These are phyloP conservation scores for Capillidium rhysosporum DNA, from an alignment of 371 early-diverging fungal genomes.

Conservation along the genomic window DNA sequence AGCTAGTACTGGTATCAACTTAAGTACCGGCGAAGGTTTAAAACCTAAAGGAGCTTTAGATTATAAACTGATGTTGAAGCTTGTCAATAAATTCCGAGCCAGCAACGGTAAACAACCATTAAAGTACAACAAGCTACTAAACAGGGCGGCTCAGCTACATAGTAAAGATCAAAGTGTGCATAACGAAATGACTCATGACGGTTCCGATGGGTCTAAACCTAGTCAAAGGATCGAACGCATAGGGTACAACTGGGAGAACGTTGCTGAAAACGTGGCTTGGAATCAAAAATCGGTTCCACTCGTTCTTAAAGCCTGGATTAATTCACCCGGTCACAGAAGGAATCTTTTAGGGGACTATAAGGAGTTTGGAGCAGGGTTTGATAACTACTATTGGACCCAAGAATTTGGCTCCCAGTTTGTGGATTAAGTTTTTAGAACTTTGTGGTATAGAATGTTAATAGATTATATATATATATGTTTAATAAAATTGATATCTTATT, in stretches of 20 bases:
- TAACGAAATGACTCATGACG: constrained; percentile 15
- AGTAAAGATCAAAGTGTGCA: constrained; percentile 13
- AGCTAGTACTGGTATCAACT: too few relatives aligned
- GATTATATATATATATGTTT: too few relatives aligned
- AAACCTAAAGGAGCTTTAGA: not conserved
- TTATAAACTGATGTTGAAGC: not conserved
- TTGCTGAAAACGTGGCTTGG: constrained; percentile 22
- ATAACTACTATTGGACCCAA: constrained; percentile 1
- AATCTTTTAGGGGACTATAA: constrained; percentile 15
- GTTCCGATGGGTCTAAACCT: constrained; percentile 10
- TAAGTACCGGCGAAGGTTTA: too few relatives aligned
- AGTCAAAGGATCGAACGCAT: constrained; percentile 8
- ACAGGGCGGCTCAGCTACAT: constrained; percentile 13
- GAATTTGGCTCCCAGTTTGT: not conserved
- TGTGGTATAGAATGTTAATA: too few relatives aligned
- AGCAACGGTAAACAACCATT: not conserved
- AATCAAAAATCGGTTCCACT: not conserved
- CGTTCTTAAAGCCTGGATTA: constrained; percentile 19
- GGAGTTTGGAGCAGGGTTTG: constrained; percentile 3
- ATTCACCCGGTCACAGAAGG: constrained; percentile 20
- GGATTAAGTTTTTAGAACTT: not conserved
- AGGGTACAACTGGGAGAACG: constrained; percentile 9
- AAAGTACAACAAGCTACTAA: constrained; percentile 5
- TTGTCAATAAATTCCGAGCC: not conserved
- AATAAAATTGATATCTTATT: too few relatives aligned